Evolutionary conservation across 441 rosid genomes (phyloP), one percentile per base, ranked within the genome.

Genomic region (Capsella rubella): DNA sequence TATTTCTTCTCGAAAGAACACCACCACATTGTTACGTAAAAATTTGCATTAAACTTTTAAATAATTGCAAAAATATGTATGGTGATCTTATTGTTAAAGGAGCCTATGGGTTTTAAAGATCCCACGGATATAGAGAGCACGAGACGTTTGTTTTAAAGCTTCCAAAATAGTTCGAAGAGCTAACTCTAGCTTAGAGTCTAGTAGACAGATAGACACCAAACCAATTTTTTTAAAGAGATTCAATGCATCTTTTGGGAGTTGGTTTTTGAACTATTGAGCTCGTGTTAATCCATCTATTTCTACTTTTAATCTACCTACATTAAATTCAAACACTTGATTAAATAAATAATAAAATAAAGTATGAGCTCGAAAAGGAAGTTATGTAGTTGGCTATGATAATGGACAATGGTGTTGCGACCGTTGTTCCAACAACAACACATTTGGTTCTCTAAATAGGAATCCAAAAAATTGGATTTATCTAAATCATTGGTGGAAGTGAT

Each of bases 371-470:
- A 39, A 60, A 21, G 12, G 29, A 18, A 69, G 64, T 61, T 64
- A 21, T 21, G 25, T 21, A 18, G 49, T 69, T 47, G 27, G 51
- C 57, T 21, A 73, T 28, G 45, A 57, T 55, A 47, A 28, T 57
- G 47, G 66, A 3, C 50, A 15, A 15, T 46, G 21, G 16, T 18
- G 27, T 37, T 49, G 12, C 12, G 61, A 56, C 67, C 46, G 16
- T 67, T 66, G 54, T 67, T 67, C 54, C 21, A 50, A 50, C 67
- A 58, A 67, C 67, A 74, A 63, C 68, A 0, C 78, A 67, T 59
- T 74, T 59, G 49, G 78, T 74, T 67, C 49, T 52, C 57, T 43
- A 60, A 67, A 52, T 61, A 75, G 69, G 58, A 53, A 68, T 53
- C 64, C 32, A 40, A 47, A 56, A 40, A 37, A 56, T 56, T 58